A percentile compares a stretch with the other conserved stretches of the same genome.
These are phyloP conservation scores for Chenopodium formosanum DNA, from an alignment of 148 eudicot genomes.

Conservation along the genomic window DNA sequence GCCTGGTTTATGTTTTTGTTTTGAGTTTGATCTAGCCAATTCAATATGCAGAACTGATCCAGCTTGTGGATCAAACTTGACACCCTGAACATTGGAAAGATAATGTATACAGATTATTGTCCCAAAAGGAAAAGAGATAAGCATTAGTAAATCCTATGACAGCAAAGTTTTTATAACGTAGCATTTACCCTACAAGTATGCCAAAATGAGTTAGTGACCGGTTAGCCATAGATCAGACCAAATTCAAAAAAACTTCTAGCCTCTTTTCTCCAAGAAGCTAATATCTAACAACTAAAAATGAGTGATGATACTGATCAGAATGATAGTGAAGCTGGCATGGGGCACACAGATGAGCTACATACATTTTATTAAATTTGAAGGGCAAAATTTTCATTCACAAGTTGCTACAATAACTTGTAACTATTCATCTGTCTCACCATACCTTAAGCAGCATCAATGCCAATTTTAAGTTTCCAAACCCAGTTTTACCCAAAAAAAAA, in stretches of 20 bases:
- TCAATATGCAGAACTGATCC: slow-evolving; percentile 74
- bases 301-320: background rate
- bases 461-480: slow-evolving; percentile 79
- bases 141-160: background rate
- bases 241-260: background rate
- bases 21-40: slow-evolving; percentile 87
- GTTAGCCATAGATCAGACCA: background rate
- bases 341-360: background rate
- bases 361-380: background rate
- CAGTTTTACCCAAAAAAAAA: slow-evolving; percentile 32
- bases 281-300: background rate
- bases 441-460: slow-evolving; percentile 90
- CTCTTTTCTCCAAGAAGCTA: background rate
- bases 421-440: background rate
- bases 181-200: background rate
- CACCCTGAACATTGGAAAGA: slow-evolving; percentile 53
- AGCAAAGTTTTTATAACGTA: background rate
- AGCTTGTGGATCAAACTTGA: slow-evolving; percentile 79
- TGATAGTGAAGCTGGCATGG: background rate
- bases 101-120: background rate
- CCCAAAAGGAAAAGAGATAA: background rate
- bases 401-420: too few species aligned
- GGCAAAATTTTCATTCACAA: too few species aligned
- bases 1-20: slow-evolving; percentile 64
- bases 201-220: background rate